Conservation (phyloP, 2,329 filamentous ascomycete species). For the Keithomyces neogunnii region DNA sequence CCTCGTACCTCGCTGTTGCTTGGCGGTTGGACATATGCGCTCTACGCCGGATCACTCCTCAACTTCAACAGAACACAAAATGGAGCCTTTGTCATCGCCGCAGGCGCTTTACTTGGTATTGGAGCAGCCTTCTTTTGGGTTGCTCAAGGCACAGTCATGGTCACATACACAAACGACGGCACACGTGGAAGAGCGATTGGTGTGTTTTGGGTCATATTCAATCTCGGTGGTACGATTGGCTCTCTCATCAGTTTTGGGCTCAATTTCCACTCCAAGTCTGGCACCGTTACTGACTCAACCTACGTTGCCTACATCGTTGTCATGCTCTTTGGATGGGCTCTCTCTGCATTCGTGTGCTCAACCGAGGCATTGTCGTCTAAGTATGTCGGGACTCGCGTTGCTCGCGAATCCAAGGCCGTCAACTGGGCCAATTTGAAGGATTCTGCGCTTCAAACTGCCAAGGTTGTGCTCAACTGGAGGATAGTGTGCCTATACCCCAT, state of each 20-base stretch:
- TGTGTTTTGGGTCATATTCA: slow-evolving; percentile 38
- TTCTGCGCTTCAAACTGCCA: slow-evolving; percentile 25
- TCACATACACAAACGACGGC: slow-evolving; percentile 23
- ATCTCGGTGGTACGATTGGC: slow-evolving; percentile 34
- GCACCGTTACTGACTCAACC: slow-evolving; percentile 40
- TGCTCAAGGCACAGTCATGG: slow-evolving; percentile 40
- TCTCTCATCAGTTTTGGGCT: slow-evolving; percentile 25
- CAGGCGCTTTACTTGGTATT: slow-evolving; percentile 36
- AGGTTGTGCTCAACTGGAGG: slow-evolving; percentile 33
- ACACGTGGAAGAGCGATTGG: slow-evolving; percentile 33
- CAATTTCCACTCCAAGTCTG: slow-evolving; percentile 30
- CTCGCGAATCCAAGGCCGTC: slow-evolving; percentile 25
- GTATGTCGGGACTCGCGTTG: slow-evolving; percentile 25
- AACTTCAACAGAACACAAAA: slow-evolving; percentile 32
- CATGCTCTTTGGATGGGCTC: slow-evolving; percentile 39
- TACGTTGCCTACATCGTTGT: slow-evolving; percentile 40
- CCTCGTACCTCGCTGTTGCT: slow-evolving; percentile 32
- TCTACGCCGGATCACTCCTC: slow-evolving; percentile 34
- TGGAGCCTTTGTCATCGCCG: slow-evolving; percentile 33
- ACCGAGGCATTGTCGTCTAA: slow-evolving; percentile 18
- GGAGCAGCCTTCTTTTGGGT: slow-evolving; percentile 37
- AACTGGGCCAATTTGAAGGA: slow-evolving; percentile 28
- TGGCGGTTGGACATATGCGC: slow-evolving; percentile 37
- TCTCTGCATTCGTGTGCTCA: slow-evolving; percentile 39
- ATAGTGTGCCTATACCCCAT: slow-evolving; percentile 40